Evolutionary conservation across 768 basidiomycete species (phyloP), one percentile per base, ranked within the genome.

Genomic region (Trametes meyenii): DNA sequence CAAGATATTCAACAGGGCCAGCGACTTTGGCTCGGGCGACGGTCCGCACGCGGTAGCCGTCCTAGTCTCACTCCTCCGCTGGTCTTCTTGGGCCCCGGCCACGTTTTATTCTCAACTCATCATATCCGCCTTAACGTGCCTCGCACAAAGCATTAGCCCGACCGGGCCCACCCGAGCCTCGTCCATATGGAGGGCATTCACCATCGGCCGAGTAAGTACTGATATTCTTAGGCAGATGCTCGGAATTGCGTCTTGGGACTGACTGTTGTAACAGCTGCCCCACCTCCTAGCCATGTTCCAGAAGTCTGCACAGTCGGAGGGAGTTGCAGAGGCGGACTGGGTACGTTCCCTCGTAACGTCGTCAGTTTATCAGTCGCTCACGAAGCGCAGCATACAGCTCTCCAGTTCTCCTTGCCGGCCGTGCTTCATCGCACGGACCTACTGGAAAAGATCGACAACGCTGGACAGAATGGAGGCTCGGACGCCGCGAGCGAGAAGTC

Each of bases 151-250:
- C 74, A 14, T 69, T 67, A 60, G 74, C 55, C 63, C 71, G 46
- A 29, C 58, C n/a, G 50, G 52, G 4, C 60, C 61, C n/a, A 58
- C 64, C 1, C 53, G 51, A 33, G n/a, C 60, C 10, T 60, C 62
- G 1, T 74, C 74, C 39, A 67, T 91, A 35, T 93, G 90, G 90
- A 83, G 83, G 64, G 80, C 85, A 19, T 92, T 92, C 68, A 78
- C 90, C 19, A 74, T 89, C 56, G 86, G 89, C 40, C 81, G 90
- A 55, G 90, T 92, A 74, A 67, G 87, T 55, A 50, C 33, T 60
- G 21, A n/a, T 39, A 7, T 38, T 24, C 19, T 40, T n/a, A 19
- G 1, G 13, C 5, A 4, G 14, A 16, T 13, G n/a, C 21, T n/a
- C 29, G 39, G 7, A 36, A 11, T 23, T 40, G 36, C 19, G n/a